A percentile compares a stretch with the other conserved stretches of the same genome.
phyloP scores from a whole-genome alignment of 2,329 filamentous ascomycete genomes.

The Ophiostoma piceae region DNA sequence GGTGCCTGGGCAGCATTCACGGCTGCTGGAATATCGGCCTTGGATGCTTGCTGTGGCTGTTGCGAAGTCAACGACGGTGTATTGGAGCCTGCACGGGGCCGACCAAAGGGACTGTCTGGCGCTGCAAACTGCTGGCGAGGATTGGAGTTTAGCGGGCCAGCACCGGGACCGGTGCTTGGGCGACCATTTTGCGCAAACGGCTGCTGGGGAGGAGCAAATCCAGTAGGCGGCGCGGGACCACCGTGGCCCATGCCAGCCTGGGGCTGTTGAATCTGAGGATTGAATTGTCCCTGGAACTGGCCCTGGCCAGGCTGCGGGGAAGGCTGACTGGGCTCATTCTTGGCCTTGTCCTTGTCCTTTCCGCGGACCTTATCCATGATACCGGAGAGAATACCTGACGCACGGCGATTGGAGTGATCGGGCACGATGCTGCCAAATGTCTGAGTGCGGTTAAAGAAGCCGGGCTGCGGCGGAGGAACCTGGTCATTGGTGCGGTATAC shows the following conservation, averaged over 20 bases:
- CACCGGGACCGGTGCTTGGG: not conserved
- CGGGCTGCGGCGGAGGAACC: not conserved
- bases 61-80: slow-evolving; percentile 10
- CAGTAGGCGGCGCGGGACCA: not conserved
- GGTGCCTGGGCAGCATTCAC: not conserved
- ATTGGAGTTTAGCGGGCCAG: not conserved
- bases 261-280: not conserved
- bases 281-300: not conserved
- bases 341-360: slow-evolving; percentile 18
- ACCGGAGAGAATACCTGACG: slow-evolving; percentile 21
- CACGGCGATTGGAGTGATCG: slow-evolving; percentile 10
- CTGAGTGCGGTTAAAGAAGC: slow-evolving; percentile 17
- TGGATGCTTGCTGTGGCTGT: slow-evolving; percentile 6
- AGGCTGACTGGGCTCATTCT: not conserved
- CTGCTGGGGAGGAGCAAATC: not conserved
- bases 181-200: not conserved
- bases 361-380: slow-evolving; percentile 24
- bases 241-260: not conserved
- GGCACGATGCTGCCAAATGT: slow-evolving; percentile 23
- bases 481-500: not conserved
- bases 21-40: too few relatives aligned
- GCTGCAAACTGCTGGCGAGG: slow-evolving; percentile 9
- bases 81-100: slow-evolving; percentile 20
- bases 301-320: not conserved
- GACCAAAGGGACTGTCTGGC: slow-evolving; percentile 9